A percentile compares a stretch with the other conserved stretches of the same genome.
phyloP scores from a whole-genome alignment of 2,329 filamentous ascomycete genomes.

The Sporothrix brunneoviolacea region DNA sequence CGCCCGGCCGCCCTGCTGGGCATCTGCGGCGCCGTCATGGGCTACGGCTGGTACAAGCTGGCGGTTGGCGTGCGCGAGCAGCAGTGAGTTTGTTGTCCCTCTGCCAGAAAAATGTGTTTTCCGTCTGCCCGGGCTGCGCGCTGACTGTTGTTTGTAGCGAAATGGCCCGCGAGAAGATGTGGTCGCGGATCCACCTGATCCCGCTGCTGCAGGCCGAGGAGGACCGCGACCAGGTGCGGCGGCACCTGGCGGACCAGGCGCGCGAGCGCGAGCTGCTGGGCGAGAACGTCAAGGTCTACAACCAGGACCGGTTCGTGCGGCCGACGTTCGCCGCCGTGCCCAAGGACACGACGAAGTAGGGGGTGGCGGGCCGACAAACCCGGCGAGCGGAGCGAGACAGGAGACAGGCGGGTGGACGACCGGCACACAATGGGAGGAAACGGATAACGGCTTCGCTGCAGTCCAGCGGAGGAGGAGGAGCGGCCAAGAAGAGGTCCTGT shows the following conservation, averaged over 20 bases:
- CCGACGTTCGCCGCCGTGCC: conserved; percentile 73
- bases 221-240: conserved; percentile 87
- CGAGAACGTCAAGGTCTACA: conserved; percentile 70
- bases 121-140: not conserved
- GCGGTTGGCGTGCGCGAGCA: conserved; percentile 80
- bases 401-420: no score
- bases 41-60: conserved; percentile 84
- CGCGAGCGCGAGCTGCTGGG: conserved; percentile 88
- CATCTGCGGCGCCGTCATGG: conserved; percentile 71
- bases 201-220: conserved; percentile 93
- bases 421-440: no score
- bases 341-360: conserved; percentile 51
- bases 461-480: no score
- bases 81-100: conserved; percentile 60
- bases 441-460: no score
- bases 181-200: conserved; percentile 90
- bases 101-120: no score
- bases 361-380: not conserved
- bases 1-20: conserved; percentile 72
- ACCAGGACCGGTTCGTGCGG: conserved; percentile 82
- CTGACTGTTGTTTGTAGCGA: conserved; percentile 52
- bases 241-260: conserved; percentile 77
- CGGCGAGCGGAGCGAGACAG: not conserved
- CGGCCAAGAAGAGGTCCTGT: not conserved
- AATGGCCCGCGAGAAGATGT: conserved; percentile 94